These are phyloP conservation scores for Hemisphaericaspora lyxosophila DNA, from an alignment of 1,139 yeast species.

Conservation along the genomic window DNA sequence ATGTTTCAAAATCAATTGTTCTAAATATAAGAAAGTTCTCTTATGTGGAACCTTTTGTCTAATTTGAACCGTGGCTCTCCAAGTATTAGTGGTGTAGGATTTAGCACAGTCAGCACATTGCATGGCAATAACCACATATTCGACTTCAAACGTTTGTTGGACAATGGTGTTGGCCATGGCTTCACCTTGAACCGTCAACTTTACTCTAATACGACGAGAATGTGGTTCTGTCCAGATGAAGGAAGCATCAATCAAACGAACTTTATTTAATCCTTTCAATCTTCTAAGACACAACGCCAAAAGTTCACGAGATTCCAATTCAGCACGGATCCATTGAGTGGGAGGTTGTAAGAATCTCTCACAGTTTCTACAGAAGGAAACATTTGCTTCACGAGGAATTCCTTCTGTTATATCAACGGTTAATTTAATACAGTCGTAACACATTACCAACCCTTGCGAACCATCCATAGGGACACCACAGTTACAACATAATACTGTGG, in stretches of 20 bases:
- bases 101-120: slow-evolving; percentile 99
- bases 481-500: slow-evolving; percentile 94
- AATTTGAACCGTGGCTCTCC: slow-evolving; percentile 97
- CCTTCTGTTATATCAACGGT: slow-evolving; percentile 95
- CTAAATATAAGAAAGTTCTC: slow-evolving; percentile 91
- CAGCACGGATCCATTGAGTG: slow-evolving; percentile 86
- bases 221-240: slow-evolving; percentile 99
- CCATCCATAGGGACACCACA: slow-evolving; percentile 99
- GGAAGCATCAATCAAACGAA: slow-evolving; percentile 87
- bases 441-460: slow-evolving; percentile 89
- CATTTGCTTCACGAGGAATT: slow-evolving; percentile 90
- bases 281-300: slow-evolving; percentile 87
- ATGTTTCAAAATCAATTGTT: slow-evolving; percentile 89
- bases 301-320: slow-evolving; percentile 87
- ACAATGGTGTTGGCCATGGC: slow-evolving; percentile 89
- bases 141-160: slow-evolving; percentile 95
- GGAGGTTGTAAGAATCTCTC: slow-evolving; percentile 96
- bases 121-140: slow-evolving; percentile 89
- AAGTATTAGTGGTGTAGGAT: slow-evolving; percentile 90
- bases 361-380: slow-evolving; percentile 95
- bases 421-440: slow-evolving; percentile 93
- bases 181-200: slow-evolving; percentile 94
- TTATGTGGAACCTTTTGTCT: slow-evolving; percentile 97
- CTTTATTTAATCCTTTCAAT: slow-evolving; percentile 84
- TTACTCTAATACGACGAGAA: slow-evolving; percentile 88